These are phyloP conservation scores for Starmerella stellata DNA, from an alignment of 805 yeast genomes.

Conservation along the genomic window DNA sequence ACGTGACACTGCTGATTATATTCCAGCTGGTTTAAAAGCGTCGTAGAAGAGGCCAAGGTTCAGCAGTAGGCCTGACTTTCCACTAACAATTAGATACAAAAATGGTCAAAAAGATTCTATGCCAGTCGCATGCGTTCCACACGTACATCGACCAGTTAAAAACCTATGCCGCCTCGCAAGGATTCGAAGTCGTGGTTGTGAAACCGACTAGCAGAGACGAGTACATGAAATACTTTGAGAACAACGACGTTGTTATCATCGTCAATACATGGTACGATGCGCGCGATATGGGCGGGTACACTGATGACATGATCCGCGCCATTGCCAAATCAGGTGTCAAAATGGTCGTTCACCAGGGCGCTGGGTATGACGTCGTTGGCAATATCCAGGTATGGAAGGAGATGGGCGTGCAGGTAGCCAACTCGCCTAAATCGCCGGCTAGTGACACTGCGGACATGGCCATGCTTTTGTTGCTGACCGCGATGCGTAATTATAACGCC, in stretches of 20 bases:
- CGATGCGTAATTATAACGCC: conserved; percentile 30
- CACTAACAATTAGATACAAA: too few species aligned
- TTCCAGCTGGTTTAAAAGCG: too few species aligned
- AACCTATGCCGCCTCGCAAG: conserved; percentile 4
- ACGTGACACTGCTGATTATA: too few species aligned
- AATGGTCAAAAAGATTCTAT: conserved; percentile 5
- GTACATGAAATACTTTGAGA: conserved; percentile 7
- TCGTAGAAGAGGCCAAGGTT: too few species aligned
- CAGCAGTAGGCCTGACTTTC: too few species aligned
- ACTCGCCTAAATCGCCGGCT: conserved; percentile 37
- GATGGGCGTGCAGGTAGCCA: conserved; percentile 29
- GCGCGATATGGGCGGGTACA: conserved; percentile 13
- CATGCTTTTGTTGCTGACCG: conserved; percentile 31
- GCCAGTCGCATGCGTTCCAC: conserved; percentile 4
- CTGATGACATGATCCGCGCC: conserved; percentile 11
- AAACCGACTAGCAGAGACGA: conserved; percentile 12
- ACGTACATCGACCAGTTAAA: conserved; percentile 1
- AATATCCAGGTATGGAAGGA: conserved; percentile 29
- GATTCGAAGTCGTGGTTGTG: conserved; percentile 7
- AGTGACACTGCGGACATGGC: conserved; percentile 41
- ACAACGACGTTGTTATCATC: conserved; percentile 12
- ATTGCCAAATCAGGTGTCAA: conserved; percentile 13
- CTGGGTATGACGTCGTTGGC: conserved; percentile 39
- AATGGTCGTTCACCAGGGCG: conserved; percentile 34
- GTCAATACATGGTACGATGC: conserved; percentile 16